Evolutionary conservation across 495 filamentous ascomycete genomes (phyloP).

Genomic region (Aspergillus olivimuriae): DNA sequence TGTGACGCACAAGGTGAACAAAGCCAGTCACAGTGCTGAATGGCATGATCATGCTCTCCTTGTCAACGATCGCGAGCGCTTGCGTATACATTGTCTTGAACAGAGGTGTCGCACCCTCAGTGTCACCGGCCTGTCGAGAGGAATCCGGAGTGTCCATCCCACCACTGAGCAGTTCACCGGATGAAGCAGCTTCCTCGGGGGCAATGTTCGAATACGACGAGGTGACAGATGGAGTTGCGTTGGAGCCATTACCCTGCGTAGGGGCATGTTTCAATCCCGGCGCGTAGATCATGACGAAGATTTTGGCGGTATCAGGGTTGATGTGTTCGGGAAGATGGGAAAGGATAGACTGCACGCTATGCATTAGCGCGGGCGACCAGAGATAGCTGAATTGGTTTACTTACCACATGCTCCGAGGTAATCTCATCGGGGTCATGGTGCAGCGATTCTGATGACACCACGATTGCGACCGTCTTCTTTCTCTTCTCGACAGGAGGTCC

Average conservation of each 20-base stretch:
- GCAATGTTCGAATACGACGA: slow-evolving; percentile 87
- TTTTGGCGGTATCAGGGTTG: slow-evolving; percentile 58
- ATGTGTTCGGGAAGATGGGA: slow-evolving; percentile 75
- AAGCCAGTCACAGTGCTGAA: slow-evolving; percentile 75
- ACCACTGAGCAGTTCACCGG: slow-evolving; percentile 55
- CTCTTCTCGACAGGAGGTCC: slow-evolving; percentile 18
- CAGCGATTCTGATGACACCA: slow-evolving; percentile 69
- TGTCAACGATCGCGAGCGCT: slow-evolving; percentile 69
- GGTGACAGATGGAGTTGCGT: slow-evolving; percentile 56
- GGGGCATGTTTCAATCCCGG: slow-evolving; percentile 65
- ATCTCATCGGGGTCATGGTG: slow-evolving; percentile 55
- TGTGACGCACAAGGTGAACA: slow-evolving; percentile 75
- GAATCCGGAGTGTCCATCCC: slow-evolving; percentile 44
- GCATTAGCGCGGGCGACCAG: neutral
- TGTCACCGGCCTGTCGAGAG: slow-evolving; percentile 24
- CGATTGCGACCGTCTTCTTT: slow-evolving; percentile 75
- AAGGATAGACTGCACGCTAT: slow-evolving; percentile 63
- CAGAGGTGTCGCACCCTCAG: slow-evolving; percentile 40
- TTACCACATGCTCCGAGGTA: slow-evolving; percentile 70
- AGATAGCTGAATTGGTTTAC: slow-evolving; percentile 18
- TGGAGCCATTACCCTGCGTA: slow-evolving; percentile 29
- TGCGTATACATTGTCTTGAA: slow-evolving; percentile 74
- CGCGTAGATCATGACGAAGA: slow-evolving; percentile 85
- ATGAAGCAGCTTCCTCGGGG: slow-evolving; percentile 63
- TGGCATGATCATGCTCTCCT: slow-evolving; percentile 77